phyloP scores from a whole-genome alignment of 371 early-diverging fungal genomes.

The Mortierella sp. region DNA sequence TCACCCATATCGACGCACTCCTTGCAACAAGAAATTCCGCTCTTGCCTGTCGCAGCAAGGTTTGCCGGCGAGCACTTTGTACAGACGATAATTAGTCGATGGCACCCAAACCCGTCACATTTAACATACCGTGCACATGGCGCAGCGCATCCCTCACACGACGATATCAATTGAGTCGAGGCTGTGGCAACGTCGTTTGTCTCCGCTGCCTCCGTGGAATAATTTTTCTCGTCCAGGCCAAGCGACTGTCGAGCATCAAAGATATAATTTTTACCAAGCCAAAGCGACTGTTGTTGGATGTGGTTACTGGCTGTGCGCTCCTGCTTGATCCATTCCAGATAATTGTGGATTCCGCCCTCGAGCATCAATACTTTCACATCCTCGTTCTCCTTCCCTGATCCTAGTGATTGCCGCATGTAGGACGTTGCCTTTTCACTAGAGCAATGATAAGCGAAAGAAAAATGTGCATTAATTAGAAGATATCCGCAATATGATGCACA shows the following conservation, averaged over 20 bases:
- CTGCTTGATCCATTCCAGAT: conserved; percentile 77
- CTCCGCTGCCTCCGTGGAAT: neutral
- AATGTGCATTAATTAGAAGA: too few species aligned
- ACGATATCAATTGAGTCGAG: conserved; percentile 19
- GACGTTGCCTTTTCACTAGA: conserved; percentile 79
- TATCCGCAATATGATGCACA: neutral
- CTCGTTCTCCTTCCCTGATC: conserved; percentile 18
- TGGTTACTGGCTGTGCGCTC: conserved; percentile 23
- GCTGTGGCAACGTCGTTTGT: neutral
- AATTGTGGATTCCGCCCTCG: conserved; percentile 86
- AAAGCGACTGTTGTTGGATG: conserved; percentile 53
- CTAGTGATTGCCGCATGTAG: conserved; percentile 68
- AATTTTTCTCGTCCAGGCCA: conserved; percentile 23
- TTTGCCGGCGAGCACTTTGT: conserved; percentile 36
- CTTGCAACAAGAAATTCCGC: conserved; percentile 42
- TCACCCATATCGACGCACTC: conserved; percentile 50
- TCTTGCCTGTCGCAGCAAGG: conserved; percentile 8
- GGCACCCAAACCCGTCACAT: conserved; percentile 55
- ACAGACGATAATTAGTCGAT: conserved; percentile 47
- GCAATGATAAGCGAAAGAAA: neutral
- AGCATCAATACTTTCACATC: conserved; percentile 70
- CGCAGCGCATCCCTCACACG: conserved; percentile 26
- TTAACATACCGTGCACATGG: conserved; percentile 54
- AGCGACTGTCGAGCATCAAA: conserved; percentile 79
- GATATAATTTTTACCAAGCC: conserved; percentile 81